These are phyloP conservation scores for Purshia tridentata DNA, from an alignment of 306 rosid species.

Conservation along the genomic window DNA sequence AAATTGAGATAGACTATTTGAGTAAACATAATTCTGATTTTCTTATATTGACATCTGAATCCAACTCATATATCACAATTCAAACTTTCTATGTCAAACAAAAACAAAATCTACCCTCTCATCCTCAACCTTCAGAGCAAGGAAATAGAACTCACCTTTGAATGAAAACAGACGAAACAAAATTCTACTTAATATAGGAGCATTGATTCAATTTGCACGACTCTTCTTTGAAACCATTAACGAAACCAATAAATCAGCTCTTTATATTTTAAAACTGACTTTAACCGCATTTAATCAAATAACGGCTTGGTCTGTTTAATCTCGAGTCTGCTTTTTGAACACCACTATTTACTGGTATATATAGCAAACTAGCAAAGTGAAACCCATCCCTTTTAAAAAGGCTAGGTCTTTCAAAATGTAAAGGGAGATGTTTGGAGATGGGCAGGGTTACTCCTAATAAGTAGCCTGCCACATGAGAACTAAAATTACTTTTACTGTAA, in stretches of 20 bases:
- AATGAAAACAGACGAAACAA: background rate
- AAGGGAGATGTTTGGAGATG: no score
- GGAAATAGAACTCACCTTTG: background rate
- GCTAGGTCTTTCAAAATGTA: background rate
- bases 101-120: background rate
- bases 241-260: background rate
- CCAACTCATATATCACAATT: background rate
- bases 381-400: background rate
- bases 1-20: constrained; percentile 1
- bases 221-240: background rate
- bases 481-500: background rate
- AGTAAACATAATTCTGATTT: background rate
- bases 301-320: background rate
- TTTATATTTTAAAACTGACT: background rate
- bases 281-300: background rate
- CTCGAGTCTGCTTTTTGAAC: background rate
- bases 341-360: background rate
- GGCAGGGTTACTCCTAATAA: no score
- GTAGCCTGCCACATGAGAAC: background rate
- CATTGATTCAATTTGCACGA: background rate
- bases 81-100: background rate
- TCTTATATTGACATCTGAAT: background rate
- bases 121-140: background rate
- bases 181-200: background rate
- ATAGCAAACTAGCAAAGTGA: background rate